Evolutionary conservation across 345 rosid genomes (phyloP), one percentile per base, ranked within the genome.

Genomic region (Pistacia integerrima): DNA sequence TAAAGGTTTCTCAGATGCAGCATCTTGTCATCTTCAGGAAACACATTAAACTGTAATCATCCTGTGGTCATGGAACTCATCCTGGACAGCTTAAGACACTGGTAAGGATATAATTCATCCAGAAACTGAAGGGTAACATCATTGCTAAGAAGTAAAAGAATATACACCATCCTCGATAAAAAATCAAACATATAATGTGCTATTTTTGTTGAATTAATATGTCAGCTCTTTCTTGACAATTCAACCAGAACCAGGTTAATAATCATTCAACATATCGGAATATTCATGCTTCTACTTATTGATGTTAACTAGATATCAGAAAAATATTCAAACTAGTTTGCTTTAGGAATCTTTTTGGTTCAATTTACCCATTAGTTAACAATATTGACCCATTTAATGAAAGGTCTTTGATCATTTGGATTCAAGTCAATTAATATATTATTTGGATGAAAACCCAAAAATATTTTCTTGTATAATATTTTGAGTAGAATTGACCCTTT

Each of bases 51-150:
- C 85, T 94, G 97, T 82, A 94, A 93, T 79, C 95, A 91, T 86
- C 97, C 95, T 46, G 90, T 93, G 75, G 98, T 94, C 78, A 89
- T 86, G 97, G 97, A 93, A 75, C 89, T 93, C 74, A 85, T 93
- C 78, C 92, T 94, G 33, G 95, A 93, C 79, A 94, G 97, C 87
- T 84, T 95, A 82, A 87, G 90, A 81, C 98, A 95, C 83, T 95
- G 99, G 98, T 95, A 90, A 62, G 91, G 52, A 77, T 67, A 36
- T 41, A 54, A 57, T 64, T 57, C 72, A 60, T 52, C 55, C 33
- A 63, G 18, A 59, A 76, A 55, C 48, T 74, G 52, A 14, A 41
- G 14, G 52, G 61, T 54, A 35, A n/a, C 11, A 30, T 54, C 52
- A 28, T 49, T 78, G 61, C 68, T 36, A 20, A 33, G 25, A 70